Evolutionary conservation across 495 filamentous ascomycete genomes (phyloP).

Genomic region (Hypoxylon intermedium): DNA sequence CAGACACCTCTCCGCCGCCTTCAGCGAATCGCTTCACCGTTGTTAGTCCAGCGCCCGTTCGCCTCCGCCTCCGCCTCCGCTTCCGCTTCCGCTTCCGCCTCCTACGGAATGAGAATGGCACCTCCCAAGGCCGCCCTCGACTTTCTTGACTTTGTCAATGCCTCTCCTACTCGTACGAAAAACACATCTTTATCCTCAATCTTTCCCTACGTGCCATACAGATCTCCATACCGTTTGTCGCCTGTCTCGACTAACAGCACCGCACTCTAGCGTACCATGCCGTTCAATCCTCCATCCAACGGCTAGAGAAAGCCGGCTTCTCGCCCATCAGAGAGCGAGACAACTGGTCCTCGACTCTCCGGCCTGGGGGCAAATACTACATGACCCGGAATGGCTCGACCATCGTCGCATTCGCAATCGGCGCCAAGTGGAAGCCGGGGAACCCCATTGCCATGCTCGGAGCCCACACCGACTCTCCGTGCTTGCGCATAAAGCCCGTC

Average conservation of each 20-base stretch:
- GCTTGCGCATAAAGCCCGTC: constrained; percentile 88
- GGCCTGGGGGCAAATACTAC: constrained; percentile 93
- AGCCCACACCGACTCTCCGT: constrained; percentile 94
- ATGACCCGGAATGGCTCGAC: constrained; percentile 94
- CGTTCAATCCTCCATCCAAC: constrained; percentile 76
- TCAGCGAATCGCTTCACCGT: constrained; percentile 6
- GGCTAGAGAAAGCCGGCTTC: constrained; percentile 83
- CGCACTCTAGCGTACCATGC: constrained; percentile 85
- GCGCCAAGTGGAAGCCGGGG: constrained; percentile 89
- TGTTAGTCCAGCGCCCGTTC: constrained; percentile 12
- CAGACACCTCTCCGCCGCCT: constrained; percentile 6
- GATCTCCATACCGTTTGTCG: too few relatives aligned
- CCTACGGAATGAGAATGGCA: constrained; percentile 66
- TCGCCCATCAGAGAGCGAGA: constrained; percentile 88
- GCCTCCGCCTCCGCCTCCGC: constrained; percentile 34
- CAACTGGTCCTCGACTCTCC: constrained; percentile 79
- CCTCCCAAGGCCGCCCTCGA: constrained; percentile 72
- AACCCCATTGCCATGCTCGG: constrained; percentile 95
- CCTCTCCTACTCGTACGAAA: constrained; percentile 86
- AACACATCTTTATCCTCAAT: background rate
- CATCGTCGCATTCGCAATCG: constrained; percentile 93
- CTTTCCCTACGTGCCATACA: too few relatives aligned
- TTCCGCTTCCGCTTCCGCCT: too few relatives aligned
- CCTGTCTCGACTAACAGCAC: constrained; percentile 26
- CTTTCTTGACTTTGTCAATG: constrained; percentile 93